These are phyloP conservation scores for Pyronema domesticum DNA, from an alignment of 495 filamentous ascomycete genomes.

Conservation along the genomic window DNA sequence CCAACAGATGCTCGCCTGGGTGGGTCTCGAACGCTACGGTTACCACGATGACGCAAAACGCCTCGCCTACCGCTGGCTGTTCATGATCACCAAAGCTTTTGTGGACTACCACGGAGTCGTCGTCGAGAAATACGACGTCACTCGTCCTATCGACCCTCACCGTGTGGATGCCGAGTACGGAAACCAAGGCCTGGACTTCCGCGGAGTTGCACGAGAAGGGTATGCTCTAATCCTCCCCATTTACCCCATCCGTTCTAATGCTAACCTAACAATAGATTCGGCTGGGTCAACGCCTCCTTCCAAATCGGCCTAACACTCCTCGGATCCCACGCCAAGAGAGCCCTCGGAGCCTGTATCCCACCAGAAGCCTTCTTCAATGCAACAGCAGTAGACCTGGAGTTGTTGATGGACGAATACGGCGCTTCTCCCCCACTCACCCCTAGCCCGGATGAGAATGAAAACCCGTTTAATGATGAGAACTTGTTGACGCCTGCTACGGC, in stretches of 20 bases:
- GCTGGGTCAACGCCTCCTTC: conserved; percentile 96
- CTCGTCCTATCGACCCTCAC: conserved; percentile 69
- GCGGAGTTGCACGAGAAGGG: conserved; percentile 88
- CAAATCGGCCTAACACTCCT: conserved; percentile 73
- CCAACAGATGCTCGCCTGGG: conserved; percentile 97
- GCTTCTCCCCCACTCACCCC: conserved; percentile 15
- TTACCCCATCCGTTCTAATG: conserved; percentile 10
- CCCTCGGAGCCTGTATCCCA: conserved; percentile 64
- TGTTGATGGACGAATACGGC: conserved; percentile 13
- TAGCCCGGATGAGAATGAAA: not conserved
- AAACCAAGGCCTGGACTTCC: conserved; percentile 87
- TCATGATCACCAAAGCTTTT: conserved; percentile 94
- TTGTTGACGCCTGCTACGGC: not conserved
- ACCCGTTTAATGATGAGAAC: not conserved
- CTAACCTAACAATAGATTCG: conserved; percentile 45
- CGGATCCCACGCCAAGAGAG: conserved; percentile 66
- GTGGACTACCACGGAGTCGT: conserved; percentile 95
- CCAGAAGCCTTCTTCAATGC: conserved; percentile 56
- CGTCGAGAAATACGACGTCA: conserved; percentile 97
- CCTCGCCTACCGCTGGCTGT: conserved; percentile 84
- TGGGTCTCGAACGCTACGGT: conserved; percentile 71
- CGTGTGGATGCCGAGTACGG: conserved; percentile 92
- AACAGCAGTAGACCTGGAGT: conserved; percentile 23
- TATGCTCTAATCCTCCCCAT: conserved; percentile 26
- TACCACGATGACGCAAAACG: conserved; percentile 77